Evolutionary conservation across 192 early-diverging fungal genomes (phyloP).

Genomic region (Coemansia sp.): DNA sequence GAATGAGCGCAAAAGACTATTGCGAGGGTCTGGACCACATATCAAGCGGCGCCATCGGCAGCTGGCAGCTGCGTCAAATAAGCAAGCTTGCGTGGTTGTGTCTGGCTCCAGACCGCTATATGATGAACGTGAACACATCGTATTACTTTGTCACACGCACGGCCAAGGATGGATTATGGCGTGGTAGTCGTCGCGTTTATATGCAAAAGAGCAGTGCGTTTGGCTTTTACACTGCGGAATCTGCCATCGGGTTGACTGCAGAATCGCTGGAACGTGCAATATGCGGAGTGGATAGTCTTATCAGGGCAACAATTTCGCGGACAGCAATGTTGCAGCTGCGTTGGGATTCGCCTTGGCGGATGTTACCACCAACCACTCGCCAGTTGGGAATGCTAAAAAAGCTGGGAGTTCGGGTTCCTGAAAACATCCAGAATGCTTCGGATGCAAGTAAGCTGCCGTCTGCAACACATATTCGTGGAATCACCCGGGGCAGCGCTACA

Average conservation of each 20-base stretch:
- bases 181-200: constrained; percentile 14
- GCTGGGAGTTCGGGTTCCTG: constrained; percentile 35
- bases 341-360: constrained; percentile 60
- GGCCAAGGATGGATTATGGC: constrained; percentile 6
- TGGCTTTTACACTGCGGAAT: constrained; percentile 8
- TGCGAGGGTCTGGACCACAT: constrained; percentile 10
- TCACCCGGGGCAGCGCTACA: constrained; percentile 68
- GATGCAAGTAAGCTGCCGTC: not conserved
- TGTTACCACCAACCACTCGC: constrained; percentile 47
- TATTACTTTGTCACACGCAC: constrained; percentile 15
- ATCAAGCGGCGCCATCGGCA: constrained; percentile 21
- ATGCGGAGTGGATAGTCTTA: constrained; percentile 65
- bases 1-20: not conserved
- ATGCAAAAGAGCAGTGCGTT: too few species aligned
- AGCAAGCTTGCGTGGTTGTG: constrained; percentile 37
- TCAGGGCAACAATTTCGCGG: constrained; percentile 22
- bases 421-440: not conserved
- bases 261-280: constrained; percentile 59
- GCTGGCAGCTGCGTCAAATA: constrained; percentile 11
- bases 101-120: constrained; percentile 20
- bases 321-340: constrained; percentile 4
- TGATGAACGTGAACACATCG: not conserved
- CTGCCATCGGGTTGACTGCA: constrained; percentile 10
- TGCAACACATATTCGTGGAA: not conserved
- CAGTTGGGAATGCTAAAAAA: constrained; percentile 57